These are phyloP conservation scores for Acorus gramineus DNA, from an alignment of 106 monocot species.

Conservation along the genomic window DNA sequence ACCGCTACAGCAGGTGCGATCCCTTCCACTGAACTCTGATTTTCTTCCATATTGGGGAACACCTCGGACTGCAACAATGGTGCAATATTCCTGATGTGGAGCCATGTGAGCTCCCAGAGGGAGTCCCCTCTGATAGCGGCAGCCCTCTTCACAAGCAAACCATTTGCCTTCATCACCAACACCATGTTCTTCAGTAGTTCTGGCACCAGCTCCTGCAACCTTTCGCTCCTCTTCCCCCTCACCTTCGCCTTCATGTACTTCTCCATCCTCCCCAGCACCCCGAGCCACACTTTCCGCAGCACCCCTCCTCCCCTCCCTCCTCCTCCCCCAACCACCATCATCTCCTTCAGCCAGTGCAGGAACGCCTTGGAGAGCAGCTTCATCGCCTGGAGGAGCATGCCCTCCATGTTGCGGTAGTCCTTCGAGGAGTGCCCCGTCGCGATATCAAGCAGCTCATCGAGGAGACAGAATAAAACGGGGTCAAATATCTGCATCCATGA, in stretches of 20 bases:
- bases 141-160: constrained; percentile 11
- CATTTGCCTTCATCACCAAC: constrained; percentile 20
- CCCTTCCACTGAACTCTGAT: too few relatives aligned
- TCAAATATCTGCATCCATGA: constrained; percentile 8
- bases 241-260: constrained; percentile 16
- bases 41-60: background rate
- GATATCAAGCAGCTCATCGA: constrained; percentile 7
- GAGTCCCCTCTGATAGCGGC: constrained; percentile 6
- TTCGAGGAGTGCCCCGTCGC: constrained; percentile 13
- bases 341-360: constrained; percentile 9
- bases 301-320: background rate
- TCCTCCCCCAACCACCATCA: constrained; percentile 5
- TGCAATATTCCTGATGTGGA: constrained; percentile 13
- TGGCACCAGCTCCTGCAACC: constrained; percentile 13
- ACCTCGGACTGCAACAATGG: constrained; percentile 16
- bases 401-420: constrained; percentile 20
- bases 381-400: constrained; percentile 10
- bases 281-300: constrained; percentile 12
- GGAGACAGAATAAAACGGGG: background rate
- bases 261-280: constrained; percentile 18
- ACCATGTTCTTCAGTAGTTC: constrained; percentile 24
- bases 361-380: constrained; percentile 22
- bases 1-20: too few relatives aligned
- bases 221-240: constrained; percentile 18
- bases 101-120: constrained; percentile 20